Base-by-base conservation (phyloP, 441 rosid genomes). In the Oxalis stricta region DNA sequence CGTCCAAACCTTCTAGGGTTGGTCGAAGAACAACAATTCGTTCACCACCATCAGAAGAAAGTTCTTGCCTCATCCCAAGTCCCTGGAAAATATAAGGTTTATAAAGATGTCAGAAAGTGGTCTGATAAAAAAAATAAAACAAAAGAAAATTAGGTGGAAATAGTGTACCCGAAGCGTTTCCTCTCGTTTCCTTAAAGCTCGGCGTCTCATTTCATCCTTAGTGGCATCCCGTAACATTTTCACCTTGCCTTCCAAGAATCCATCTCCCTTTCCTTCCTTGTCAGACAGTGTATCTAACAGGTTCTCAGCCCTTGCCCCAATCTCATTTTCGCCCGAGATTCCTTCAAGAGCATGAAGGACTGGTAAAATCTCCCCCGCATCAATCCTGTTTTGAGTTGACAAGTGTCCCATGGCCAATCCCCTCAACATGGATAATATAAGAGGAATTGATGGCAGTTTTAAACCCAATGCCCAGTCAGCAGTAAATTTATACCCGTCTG, bases 241-340 rank as follows among this genome's bases (percentile, higher is more conserved):
- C 52, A 94, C 87, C 63, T 82, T 82, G 59, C 73, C 95, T 59
- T 60, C 87, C 59, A 93, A 79, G 65, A 79, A 94, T 53, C 99
- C 98, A 76, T 89, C 94, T 49, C 95, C 95, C 60, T 79, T 76
- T 16, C 92, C 91, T 64, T 94, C 97, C 73, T 86, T 89, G 50
- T 82, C 68, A 45, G 98, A 82, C 19, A 94, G 75, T 7, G 93
- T 86, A 68, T 94, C 99, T 38, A 94, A 54, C 76, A 94, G 75
- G 63, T 94, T 94, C 66, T 94, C 99, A 56, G 98, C 99, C 69
- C 94, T 82, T 36, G 88, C 94, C 36, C 96, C 99, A 53, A 89
- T 84, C 62, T 89, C 98, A 61, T 84, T 89, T 71, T 89, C 99
- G 56, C 87, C 99, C 18, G 96, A 0, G 17, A 86, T 98, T 55